Evolutionary conservation across 768 basidiomycete genomes (phyloP).

Genomic region (Suillus subalutaceus): DNA sequence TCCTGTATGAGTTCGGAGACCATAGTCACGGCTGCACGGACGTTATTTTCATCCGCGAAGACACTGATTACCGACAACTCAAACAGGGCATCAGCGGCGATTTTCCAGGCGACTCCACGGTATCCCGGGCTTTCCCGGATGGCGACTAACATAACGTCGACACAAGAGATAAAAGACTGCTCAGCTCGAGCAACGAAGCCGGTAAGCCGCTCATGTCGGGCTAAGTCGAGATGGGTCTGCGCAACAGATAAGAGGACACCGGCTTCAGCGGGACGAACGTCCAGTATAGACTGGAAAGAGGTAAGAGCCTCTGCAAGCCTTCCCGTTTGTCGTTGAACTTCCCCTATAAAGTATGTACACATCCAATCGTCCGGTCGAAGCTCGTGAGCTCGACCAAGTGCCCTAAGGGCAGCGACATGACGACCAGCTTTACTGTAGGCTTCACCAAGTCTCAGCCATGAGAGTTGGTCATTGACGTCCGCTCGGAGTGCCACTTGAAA

Average conservation of each 20-base stretch:
- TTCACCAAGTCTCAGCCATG: constrained; percentile 93
- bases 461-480: constrained; percentile 70
- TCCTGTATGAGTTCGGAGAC: constrained; percentile 43
- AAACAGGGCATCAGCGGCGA: constrained; percentile 73
- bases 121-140: constrained; percentile 62
- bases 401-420: constrained; percentile 87
- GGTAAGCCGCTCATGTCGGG: constrained; percentile 60
- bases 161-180: constrained; percentile 65
- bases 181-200: constrained; percentile 80
- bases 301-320: constrained; percentile 74
- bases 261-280: constrained; percentile 61
- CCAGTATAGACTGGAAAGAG: constrained; percentile 60
- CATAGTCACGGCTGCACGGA: constrained; percentile 37
- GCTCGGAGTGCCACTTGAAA: constrained; percentile 87
- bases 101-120: constrained; percentile 81
- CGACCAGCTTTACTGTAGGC: constrained; percentile 89
- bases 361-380: constrained; percentile 83
- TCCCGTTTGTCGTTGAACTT: constrained; percentile 80
- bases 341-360: constrained; percentile 79
- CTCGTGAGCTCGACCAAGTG: constrained; percentile 73
- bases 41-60: constrained; percentile 47
- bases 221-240: constrained; percentile 72
- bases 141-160: constrained; percentile 50
- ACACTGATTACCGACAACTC: constrained; percentile 57
- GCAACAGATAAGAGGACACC: constrained; percentile 74